Conservation (phyloP, 2,329 filamentous ascomycete species). For the Colletotrichum viniferum region DNA sequence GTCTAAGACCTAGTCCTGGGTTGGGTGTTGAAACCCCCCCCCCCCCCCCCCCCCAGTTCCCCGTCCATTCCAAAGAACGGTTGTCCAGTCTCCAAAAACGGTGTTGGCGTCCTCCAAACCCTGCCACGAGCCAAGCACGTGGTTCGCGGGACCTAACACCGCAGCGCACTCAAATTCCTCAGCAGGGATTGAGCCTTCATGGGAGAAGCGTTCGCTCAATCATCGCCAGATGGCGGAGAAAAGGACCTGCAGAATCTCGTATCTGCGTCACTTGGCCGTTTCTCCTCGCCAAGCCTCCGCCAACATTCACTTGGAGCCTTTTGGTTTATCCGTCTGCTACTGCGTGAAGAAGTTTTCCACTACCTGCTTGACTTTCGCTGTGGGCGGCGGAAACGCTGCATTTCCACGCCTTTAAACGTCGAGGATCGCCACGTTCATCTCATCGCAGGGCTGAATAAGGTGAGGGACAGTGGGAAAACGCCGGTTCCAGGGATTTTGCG, state of each 20-base stretch:
- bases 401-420: neutral
- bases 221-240: neutral
- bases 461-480: neutral
- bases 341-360: neutral
- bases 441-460: neutral
- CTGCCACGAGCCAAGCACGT: neutral
- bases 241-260: neutral
- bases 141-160: neutral
- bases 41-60: too few species aligned
- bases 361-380: neutral
- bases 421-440: neutral
- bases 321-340: neutral
- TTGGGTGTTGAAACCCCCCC: neutral
- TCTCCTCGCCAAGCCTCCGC: neutral
- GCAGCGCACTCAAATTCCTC: accelerated
- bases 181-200: neutral
- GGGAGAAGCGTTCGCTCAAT: neutral
- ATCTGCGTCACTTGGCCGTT: neutral
- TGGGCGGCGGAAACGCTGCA: neutral
- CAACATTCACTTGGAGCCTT: neutral
- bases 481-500: accelerated
- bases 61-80: neutral
- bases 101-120: neutral
- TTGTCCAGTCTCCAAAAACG: neutral
- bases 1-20: neutral